Evolutionary conservation across 208 protist species (phyloP).

Genomic region (Acanthamoeba triangularis): DNA sequence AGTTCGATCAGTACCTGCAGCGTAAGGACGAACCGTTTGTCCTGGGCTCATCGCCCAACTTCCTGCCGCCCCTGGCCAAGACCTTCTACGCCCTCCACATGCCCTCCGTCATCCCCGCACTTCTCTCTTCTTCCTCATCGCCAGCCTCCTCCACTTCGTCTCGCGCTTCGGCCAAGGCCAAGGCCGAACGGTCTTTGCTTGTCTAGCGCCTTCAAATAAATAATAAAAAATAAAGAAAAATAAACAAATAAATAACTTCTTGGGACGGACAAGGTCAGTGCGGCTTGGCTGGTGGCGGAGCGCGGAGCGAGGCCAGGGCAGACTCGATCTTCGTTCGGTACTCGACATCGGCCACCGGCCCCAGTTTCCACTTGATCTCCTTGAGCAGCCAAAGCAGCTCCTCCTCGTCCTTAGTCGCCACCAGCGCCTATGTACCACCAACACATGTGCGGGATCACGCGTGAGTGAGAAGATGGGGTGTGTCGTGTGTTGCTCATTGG

Average conservation of each 20-base stretch:
- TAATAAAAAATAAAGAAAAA: too few relatives aligned
- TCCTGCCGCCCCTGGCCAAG: conserved; percentile 26
- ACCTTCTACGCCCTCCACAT: conserved; percentile 5
- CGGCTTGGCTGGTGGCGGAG: too few relatives aligned
- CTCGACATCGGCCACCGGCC: neutral
- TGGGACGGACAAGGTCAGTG: too few relatives aligned
- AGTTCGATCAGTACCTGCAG: conserved; percentile 10
- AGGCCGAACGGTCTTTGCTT: neutral
- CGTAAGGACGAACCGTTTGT: neutral
- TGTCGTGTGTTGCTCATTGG: neutral
- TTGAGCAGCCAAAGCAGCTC: conserved; percentile 23
- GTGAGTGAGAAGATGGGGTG: neutral
- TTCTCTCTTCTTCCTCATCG: neutral
- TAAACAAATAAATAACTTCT: too few relatives aligned
- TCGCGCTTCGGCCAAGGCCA: neutral
- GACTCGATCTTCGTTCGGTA: conserved; percentile 4
- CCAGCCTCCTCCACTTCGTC: neutral
- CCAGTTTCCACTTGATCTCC: conserved; percentile 10
- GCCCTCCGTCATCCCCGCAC: conserved; percentile 3
- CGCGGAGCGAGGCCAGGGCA: neutral
- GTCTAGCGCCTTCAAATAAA: neutral
- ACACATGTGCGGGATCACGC: neutral
- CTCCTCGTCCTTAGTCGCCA: neutral
- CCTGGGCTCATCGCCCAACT: neutral
- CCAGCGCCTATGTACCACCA: neutral